Percentiles rank a stretch among this genome's conserved stretches.
phyloP scores from a whole-genome alignment of 768 basidiomycete genomes.

The Amanita jacksonii region DNA sequence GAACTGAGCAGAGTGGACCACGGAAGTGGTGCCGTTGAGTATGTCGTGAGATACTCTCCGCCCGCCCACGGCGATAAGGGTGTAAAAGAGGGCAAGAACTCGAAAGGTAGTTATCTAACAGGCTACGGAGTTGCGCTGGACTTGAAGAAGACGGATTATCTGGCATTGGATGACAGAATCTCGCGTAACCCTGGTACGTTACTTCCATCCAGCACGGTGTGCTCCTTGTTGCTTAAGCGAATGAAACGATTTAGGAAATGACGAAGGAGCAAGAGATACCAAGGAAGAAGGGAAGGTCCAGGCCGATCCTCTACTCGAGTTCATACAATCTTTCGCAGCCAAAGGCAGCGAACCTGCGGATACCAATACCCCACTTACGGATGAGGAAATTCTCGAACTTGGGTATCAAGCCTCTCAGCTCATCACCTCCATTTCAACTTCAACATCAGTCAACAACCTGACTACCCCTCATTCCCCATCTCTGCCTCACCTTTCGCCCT shows the following conservation, averaged over 20 bases:
- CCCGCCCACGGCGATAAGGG: conserved; percentile 14
- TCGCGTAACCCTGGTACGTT: conserved; percentile 17
- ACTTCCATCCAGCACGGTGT: background rate
- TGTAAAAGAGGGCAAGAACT: background rate
- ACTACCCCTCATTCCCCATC: background rate
- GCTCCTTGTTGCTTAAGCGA: conserved; percentile 6
- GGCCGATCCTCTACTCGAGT: conserved; percentile 5
- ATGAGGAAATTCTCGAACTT: conserved; percentile 55
- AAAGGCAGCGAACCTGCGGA: conserved; percentile 16
- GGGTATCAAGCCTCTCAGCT: conserved; percentile 71
- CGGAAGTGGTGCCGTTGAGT: conserved; percentile 46
- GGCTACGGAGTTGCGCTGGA: conserved; percentile 92
- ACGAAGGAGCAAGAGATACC: conserved; percentile 1
- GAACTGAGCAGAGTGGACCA: conserved; percentile 29
- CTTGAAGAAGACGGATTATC: conserved; percentile 95
- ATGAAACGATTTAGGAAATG: background rate
- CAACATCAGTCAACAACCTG: background rate
- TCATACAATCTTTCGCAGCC: conserved; percentile 22
- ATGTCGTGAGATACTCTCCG: conserved; percentile 66
- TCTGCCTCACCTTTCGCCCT: conserved; percentile 33
- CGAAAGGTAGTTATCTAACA: conserved; percentile 41
- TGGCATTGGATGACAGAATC: conserved; percentile 82
- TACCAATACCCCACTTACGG: conserved; percentile 32
- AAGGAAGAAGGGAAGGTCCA: background rate
- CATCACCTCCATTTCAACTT: conserved; percentile 32